Evolutionary conservation across 2,329 filamentous ascomycete genomes (phyloP), one percentile per base, ranked within the genome.

Genomic region (Colletotrichum sp.): DNA sequence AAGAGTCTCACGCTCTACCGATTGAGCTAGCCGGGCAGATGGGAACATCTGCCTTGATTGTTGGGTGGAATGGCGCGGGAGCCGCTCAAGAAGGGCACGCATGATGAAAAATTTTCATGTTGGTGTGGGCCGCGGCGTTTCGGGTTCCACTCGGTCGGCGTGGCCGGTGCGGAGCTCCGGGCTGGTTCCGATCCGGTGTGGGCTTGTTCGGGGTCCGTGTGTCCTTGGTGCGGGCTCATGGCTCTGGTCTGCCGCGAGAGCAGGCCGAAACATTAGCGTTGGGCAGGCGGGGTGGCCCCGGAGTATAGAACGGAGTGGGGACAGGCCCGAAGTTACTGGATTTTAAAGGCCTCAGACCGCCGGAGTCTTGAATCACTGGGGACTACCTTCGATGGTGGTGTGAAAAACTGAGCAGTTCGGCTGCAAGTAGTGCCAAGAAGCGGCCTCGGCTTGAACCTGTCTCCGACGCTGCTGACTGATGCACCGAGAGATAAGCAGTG

Each of bases 1-100:
- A 90, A 90, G 92, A 93, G 92, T 93, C 91, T 92, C 89, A 93
- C 91, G 91, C 91, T 93, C 91, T 93, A 93, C 90, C 90, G 90
- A 92, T 92, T 92, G 90, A 92, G 90, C 90, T 92, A 92, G 88
- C 89, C 88, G 86, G 88, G 88, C 88, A 66, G 71, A 74, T 60
- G 59, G 18, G 16, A 36, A 83, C 32, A 75, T 75, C 72, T 75
- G 72, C 72, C 72, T 66, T 71, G 34, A 52, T 24, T 59, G 48
- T 70, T 70, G 71, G 6, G 0, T 0, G 3, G 2, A 0, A 2
- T 0, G 24, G 5, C 26, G 18, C 16, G 9, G 26, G 15, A 18
- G 3, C 8, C 4, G 5, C 3, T 30, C 16, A 44, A 13, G 24
- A 36, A 60, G n/a, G 18, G 12, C 36, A 22, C 28, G 60, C 34